phyloP scores from a whole-genome alignment of 169 alveolate genomes.

The Cryptosporidium meleagridis region DNA sequence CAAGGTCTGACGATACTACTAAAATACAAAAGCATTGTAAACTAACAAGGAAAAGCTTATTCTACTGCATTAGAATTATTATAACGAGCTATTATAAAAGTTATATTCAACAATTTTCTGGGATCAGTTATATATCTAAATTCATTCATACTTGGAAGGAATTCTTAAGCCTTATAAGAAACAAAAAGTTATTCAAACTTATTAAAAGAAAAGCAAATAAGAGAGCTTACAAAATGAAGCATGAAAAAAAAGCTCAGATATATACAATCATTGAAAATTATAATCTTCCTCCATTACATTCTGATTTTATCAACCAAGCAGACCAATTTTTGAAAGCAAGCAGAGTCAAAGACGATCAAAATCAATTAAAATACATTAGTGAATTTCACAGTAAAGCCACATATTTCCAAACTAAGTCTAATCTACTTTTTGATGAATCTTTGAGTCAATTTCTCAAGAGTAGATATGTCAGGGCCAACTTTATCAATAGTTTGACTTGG shows the following conservation, averaged over 20 bases:
- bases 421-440: constrained; percentile 44
- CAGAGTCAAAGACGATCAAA: background rate
- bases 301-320: background rate
- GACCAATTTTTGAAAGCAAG: background rate
- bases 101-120: background rate
- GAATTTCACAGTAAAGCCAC: background rate
- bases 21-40: background rate
- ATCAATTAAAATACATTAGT: background rate
- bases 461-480: background rate
- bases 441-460: constrained; percentile 2
- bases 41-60: background rate
- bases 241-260: background rate
- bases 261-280: background rate
- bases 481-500: constrained; percentile 40
- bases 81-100: background rate
- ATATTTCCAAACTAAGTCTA: background rate
- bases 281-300: background rate
- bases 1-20: background rate
- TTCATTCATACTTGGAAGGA: background rate
- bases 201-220: background rate
- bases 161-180: background rate
- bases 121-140: background rate
- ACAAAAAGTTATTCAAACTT: background rate
- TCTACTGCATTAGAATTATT: background rate
- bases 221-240: background rate